A percentile compares a stretch with the other conserved stretches of the same genome.
Evolutionary conservation across 2,329 filamentous ascomycete genomes (phyloP).

Genomic region (Aureobasidium sp.): DNA sequence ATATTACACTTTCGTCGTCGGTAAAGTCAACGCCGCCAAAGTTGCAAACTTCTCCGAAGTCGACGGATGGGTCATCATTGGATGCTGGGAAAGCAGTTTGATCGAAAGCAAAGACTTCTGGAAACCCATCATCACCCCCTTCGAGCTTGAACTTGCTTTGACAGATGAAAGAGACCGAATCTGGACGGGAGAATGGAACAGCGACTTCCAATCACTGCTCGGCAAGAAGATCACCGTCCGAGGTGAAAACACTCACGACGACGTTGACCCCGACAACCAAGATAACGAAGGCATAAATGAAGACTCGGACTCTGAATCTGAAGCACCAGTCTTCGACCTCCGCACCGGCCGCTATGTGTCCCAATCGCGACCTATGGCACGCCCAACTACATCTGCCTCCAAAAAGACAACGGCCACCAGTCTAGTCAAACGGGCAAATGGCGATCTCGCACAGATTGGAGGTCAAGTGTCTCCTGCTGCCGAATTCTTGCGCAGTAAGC

Average conservation of each 20-base stretch:
- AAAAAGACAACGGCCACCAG: conserved; percentile 18
- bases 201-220: conserved; percentile 68
- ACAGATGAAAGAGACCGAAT: conserved; percentile 66
- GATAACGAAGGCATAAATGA: conserved; percentile 50
- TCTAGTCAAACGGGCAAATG: conserved; percentile 58
- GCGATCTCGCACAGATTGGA: conserved; percentile 73
- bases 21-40: conserved; percentile 92
- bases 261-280: conserved; percentile 33
- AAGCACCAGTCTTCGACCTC: conserved; percentile 83
- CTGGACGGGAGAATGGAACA: conserved; percentile 86
- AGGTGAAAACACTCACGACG: conserved; percentile 22
- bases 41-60: conserved; percentile 94
- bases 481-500: conserved; percentile 71
- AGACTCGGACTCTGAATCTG: conserved; percentile 62
- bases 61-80: conserved; percentile 93
- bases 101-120: conserved; percentile 87
- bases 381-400: conserved; percentile 15
- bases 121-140: conserved; percentile 87
- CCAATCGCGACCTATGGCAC: conserved; percentile 65
- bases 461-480: conserved; percentile 86
- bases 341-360: conserved; percentile 78
- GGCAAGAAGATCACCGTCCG: conserved; percentile 27
- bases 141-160: conserved; percentile 76
- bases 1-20: conserved; percentile 91
- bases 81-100: conserved; percentile 94